Conservation (phyloP, 257 asterid species). For the Solanum sejunctum region DNA sequence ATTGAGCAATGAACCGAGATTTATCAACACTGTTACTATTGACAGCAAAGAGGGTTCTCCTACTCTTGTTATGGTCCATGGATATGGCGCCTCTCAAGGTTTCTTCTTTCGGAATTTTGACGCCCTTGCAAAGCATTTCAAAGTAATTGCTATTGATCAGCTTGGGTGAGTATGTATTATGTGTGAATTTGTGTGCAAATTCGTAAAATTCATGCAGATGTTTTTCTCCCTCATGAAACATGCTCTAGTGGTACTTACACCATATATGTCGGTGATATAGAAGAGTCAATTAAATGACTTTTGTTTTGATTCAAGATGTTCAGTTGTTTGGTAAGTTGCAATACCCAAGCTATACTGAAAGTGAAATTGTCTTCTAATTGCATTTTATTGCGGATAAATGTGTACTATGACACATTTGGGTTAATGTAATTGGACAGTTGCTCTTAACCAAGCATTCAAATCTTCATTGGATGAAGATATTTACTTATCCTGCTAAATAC, state of each 20-base stretch:
- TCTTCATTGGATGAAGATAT: neutral
- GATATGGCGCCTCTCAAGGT: conserved; percentile 96
- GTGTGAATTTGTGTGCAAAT: neutral
- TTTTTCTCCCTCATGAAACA: neutral
- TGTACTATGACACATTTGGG: neutral
- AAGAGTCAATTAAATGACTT: neutral
- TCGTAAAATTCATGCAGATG: neutral
- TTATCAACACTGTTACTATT: conserved; percentile 77
- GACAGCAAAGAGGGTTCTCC: conserved; percentile 84
- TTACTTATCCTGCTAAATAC: neutral
- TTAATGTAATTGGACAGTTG: neutral
- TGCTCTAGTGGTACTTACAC: neutral
- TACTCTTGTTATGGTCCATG: conserved; percentile 93
- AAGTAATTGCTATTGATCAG: conserved; percentile 87
- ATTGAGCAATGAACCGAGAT: conserved; percentile 70
- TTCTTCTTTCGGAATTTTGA: conserved; percentile 92
- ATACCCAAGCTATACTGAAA: neutral
- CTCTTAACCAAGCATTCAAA: neutral
- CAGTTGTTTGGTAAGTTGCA: neutral
- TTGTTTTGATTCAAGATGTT: neutral
- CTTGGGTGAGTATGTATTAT: conserved; percentile 53
- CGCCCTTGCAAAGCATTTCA: conserved; percentile 70
- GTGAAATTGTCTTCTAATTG: neutral
- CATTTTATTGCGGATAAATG: neutral
- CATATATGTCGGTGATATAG: neutral